A percentile compares a stretch with the other conserved stretches of the same genome.
Conservation (phyloP, 768 basidiomycete genomes). For the Tylopilus rubrobrunneus region DNA sequence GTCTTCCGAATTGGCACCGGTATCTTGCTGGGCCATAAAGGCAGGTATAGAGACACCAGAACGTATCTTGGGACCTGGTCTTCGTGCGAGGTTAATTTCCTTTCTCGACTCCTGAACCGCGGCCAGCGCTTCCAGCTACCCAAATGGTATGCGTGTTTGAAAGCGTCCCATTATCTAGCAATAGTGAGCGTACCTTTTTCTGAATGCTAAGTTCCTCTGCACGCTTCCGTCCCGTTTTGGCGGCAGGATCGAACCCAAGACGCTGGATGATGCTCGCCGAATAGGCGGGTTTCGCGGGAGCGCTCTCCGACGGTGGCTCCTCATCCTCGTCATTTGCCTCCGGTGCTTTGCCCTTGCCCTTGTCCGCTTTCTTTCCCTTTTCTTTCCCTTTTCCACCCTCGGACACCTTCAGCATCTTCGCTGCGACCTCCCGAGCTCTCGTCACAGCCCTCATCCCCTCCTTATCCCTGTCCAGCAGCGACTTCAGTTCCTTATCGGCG, state of each 20-base stretch:
- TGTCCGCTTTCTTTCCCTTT: constrained; percentile 18
- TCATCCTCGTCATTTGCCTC: constrained; percentile 10
- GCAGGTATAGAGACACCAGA: constrained; percentile 49
- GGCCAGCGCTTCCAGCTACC: constrained; percentile 55
- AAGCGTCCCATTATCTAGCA: too few relatives aligned
- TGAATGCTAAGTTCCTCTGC: constrained; percentile 39
- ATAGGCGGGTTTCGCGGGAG: constrained; percentile 46
- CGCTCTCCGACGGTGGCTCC: constrained; percentile 14
- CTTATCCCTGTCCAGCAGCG: constrained; percentile 59
- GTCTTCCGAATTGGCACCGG: background rate
- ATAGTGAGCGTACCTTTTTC: constrained; percentile 49
- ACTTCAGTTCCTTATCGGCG: constrained; percentile 58
- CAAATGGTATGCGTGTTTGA: background rate
- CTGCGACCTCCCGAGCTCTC: constrained; percentile 50
- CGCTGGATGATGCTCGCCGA: constrained; percentile 63
- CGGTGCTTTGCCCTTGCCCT: constrained; percentile 10
- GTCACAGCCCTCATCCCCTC: constrained; percentile 65
- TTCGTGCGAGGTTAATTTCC: constrained; percentile 55
- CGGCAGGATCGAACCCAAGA: constrained; percentile 77
- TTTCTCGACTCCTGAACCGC: constrained; percentile 48
- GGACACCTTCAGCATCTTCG: constrained; percentile 23
- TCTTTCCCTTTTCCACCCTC: constrained; percentile 12
- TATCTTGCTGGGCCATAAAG: constrained; percentile 24
- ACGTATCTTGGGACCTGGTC: constrained; percentile 60
- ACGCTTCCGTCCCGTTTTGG: constrained; percentile 47